These are phyloP conservation scores for Petunia hybrid DNA, from an alignment of 305 asterid genomes.

Conservation along the genomic window DNA sequence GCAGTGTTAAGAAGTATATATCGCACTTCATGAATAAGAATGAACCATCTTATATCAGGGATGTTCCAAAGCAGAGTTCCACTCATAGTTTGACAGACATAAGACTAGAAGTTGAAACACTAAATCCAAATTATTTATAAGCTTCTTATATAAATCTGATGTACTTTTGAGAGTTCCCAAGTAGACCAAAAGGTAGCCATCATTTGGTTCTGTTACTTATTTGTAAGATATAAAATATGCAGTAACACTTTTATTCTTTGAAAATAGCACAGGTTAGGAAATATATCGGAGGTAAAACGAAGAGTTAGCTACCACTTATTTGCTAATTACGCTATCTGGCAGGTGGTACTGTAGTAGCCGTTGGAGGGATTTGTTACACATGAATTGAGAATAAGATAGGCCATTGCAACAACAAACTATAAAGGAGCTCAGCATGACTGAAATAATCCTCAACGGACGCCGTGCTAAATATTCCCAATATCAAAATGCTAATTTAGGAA, in stretches of 20 bases:
- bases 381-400: not conserved
- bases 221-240: not conserved
- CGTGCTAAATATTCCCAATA: not conserved
- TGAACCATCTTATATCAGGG: not conserved
- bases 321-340: not conserved
- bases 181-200: not conserved
- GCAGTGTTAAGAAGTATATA: not conserved
- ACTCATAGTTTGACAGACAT: not conserved
- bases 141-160: not conserved
- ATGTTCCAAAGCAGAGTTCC: not conserved
- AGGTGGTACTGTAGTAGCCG: not conserved
- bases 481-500: not conserved
- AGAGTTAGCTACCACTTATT: not conserved
- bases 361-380: not conserved
- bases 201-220: not conserved
- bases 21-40: not conserved
- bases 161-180: not conserved
- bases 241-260: not conserved
- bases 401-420: not conserved
- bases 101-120: not conserved
- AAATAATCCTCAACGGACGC: not conserved
- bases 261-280: not conserved
- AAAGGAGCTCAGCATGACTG: not conserved
- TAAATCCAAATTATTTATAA: not conserved
- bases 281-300: not conserved